Percentiles rank a stretch among this genome's conserved stretches.
phyloP scores from a whole-genome alignment of 805 yeast genomes.

The Saturnispora sanitii region DNA sequence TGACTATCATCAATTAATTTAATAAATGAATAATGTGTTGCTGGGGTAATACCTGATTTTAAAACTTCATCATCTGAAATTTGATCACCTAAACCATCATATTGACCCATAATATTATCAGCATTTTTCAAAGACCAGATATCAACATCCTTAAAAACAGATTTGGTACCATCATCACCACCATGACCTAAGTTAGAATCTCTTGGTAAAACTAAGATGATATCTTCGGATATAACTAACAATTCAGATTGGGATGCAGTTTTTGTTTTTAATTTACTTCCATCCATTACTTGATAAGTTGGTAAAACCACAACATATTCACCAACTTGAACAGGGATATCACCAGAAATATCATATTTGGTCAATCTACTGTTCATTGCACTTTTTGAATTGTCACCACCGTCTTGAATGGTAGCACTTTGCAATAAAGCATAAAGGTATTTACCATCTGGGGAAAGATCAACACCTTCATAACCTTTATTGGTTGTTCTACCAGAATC shows the following conservation, averaged over 20 bases:
- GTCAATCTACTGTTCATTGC: slow-evolving; percentile 19
- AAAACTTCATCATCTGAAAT: slow-evolving; percentile 21
- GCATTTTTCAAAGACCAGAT: slow-evolving; percentile 23
- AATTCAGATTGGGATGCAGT: slow-evolving; percentile 27
- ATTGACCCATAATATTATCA: slow-evolving; percentile 22
- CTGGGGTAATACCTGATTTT: slow-evolving; percentile 18
- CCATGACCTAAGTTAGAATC: slow-evolving; percentile 23
- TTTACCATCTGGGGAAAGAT: slow-evolving; percentile 25
- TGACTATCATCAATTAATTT: slow-evolving; percentile 20
- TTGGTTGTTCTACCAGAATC: slow-evolving; percentile 23
- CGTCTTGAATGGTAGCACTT: slow-evolving; percentile 26
- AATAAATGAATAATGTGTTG: slow-evolving; percentile 22
- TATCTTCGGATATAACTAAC: slow-evolving; percentile 20
- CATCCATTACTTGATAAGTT: slow-evolving; percentile 14
- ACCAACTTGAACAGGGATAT: slow-evolving; percentile 17
- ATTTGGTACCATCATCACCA: slow-evolving; percentile 16
- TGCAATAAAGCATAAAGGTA: slow-evolving; percentile 22
- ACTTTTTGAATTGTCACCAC: slow-evolving; percentile 21
- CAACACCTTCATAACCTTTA: slow-evolving; percentile 27
- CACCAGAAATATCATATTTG: slow-evolving; percentile 20
- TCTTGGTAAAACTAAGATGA: slow-evolving; percentile 24
- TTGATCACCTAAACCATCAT: slow-evolving; percentile 21
- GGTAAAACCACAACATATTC: slow-evolving; percentile 26
- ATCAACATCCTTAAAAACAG: slow-evolving; percentile 24
- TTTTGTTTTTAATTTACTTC: slow-evolving; percentile 17